Base-by-base conservation (phyloP, 805 yeast species). In the Candida qinlingensis region DNA sequence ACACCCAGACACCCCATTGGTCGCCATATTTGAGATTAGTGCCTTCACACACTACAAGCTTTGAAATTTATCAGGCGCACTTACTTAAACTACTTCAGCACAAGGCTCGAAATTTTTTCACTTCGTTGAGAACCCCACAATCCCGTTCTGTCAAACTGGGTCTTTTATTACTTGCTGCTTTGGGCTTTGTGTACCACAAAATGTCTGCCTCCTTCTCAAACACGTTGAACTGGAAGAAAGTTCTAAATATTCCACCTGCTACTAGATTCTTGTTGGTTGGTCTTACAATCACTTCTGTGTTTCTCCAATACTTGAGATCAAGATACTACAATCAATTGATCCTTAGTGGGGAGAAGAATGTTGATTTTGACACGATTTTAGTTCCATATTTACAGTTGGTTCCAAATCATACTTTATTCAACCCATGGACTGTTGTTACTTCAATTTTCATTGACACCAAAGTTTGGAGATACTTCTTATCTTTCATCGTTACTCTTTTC, bases 381-480 rank as follows among this genome's bases (percentile, higher is more conserved):
- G 75, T 81, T 6, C 89, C 87, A 1, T 67, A 67, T 37, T 57
- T 85, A 39, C 89, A 86, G 64, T 69, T 85, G 64, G 76, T 85
- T 6, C 91, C 92, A 10, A 65, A 73, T 28, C 69, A 73, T 45
- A 71, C 81, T 0, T 55, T 82, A 4, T 69, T 66, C 46, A 70
- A 79, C 52, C 90, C 90, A 5, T 80, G 87, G 84, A 85, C 85
- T 1, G 56, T 84, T 2, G 60, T 77, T 30, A 73, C 83, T 3
- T 74, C 87, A 1, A 76, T 84, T n/a, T 81, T 83, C 60, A 78
- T 84, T 3, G 90, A 85, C 58, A 72, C 74, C 6, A 66, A 78
- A 7, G 42, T 77, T 3, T 58, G 78, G 54, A 70, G 75, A 38
- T 76, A 76, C 50, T 4, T 75, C 12, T 46, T 75, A 5, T 79